Evolutionary conservation across 352 stramenopile species (phyloP), one percentile per base, ranked within the genome.

Genomic region (Pythium rhizo-oryzae): DNA sequence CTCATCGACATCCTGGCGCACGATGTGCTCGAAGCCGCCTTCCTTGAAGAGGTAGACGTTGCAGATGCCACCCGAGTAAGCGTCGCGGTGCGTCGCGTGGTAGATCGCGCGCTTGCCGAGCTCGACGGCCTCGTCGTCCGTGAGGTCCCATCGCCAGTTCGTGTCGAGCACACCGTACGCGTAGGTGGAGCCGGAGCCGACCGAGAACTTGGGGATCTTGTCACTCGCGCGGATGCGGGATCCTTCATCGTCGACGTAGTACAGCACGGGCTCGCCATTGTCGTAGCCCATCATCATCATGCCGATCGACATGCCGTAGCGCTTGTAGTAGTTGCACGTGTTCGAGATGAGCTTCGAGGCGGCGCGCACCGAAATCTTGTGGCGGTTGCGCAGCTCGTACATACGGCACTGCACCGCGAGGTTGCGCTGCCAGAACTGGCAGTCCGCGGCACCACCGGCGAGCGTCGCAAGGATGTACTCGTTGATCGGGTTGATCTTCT

Each of bases 241-340:
- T 62, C 97, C 98, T 76, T 99, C 98, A 74, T 99, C 96, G 81
- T 99, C 98, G n/a, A 99, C 97, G 75, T 99, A 99, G 82, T 99
- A 99, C 21, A 99, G 89, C 78, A 98, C 93, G 8, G 98, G 97
- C 62, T 98, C 92, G 39, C 89, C 91, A 55, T 96, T 98, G 89
- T 99, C 98, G 91, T 99, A 99, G 59, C 98, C 98, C 71, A 98
- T 98, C 79, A 99, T 97, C 98, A 99, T 99, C 74, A 98, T 99
- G 49, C 98, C 98, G 77, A 99, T 84, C 77, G 93, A 98, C 72
- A 99, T 92, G 50, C 94, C 91, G 81, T 87, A 97, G 71, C 72
- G 76, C 81, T 90, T 96, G 83, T 97, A 97, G 78, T 95, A 97
- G 73, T 98, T 97, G 92, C 99, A 99, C 67, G 97, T 99, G 91